Conservation (phyloP, 1,284 basidiomycete species). For the Golubevia pallescens region DNA sequence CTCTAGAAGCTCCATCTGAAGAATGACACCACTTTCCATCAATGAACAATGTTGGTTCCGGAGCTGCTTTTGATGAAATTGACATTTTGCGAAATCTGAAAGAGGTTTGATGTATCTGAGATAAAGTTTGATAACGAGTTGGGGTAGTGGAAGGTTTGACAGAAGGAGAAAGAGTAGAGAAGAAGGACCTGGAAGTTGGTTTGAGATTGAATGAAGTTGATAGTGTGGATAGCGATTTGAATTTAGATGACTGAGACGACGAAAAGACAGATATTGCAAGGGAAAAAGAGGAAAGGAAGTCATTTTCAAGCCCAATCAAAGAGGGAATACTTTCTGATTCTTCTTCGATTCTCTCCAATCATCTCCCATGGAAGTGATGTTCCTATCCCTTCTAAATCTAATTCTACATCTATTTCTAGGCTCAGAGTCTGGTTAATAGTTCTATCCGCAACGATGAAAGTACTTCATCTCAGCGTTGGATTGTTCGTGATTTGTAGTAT, state of each 20-base stretch:
- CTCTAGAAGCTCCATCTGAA: constrained; percentile 36
- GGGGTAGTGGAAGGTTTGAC: not conserved
- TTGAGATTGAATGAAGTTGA: too few species aligned
- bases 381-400: too few species aligned
- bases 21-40: constrained; percentile 54
- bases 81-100: not conserved
- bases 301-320: too few species aligned
- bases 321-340: too few species aligned
- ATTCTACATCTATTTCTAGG: too few species aligned
- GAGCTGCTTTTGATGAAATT: not conserved
- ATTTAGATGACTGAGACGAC: too few species aligned
- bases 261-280: too few species aligned
- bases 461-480: constrained; percentile 5
- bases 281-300: too few species aligned
- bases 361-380: too few species aligned
- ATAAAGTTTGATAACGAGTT: not conserved
- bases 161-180: not conserved
- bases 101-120: not conserved
- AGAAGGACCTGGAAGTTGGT: too few species aligned
- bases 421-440: constrained; percentile 12
- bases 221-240: too few species aligned
- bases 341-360: too few species aligned
- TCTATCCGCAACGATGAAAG: not conserved
- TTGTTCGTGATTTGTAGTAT: constrained; percentile 8
- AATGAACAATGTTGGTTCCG: constrained; percentile 56